A percentile compares a stretch with the other conserved stretches of the same genome.
phyloP scores from a whole-genome alignment of 2,329 filamentous ascomycete genomes.

The Trichoderma semiorbis region DNA sequence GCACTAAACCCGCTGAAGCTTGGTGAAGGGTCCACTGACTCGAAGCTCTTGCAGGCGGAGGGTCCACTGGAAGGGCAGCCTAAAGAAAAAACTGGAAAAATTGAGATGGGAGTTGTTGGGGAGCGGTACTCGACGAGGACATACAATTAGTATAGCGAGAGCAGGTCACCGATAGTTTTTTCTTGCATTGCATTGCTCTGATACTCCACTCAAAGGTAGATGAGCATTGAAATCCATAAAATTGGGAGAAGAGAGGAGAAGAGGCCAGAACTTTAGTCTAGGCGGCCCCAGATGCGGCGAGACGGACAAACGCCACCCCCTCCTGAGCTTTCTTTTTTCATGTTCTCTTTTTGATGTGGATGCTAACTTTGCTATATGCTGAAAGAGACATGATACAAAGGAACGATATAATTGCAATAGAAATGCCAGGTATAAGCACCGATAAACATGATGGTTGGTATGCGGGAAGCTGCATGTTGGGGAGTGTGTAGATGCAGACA shows the following conservation, averaged over 20 bases:
- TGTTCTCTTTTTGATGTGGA: background rate
- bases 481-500: background rate
- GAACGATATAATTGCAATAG: background rate
- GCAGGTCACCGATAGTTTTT: constrained; percentile 14
- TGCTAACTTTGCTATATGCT: background rate
- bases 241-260: background rate
- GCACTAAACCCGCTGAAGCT: constrained; percentile 6
- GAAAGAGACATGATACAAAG: background rate
- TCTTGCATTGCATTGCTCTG: background rate
- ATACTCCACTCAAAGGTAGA: background rate
- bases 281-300: background rate
- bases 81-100: background rate
- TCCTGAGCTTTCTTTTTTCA: background rate
- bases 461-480: background rate
- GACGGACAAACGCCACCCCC: background rate
- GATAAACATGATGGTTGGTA: background rate
- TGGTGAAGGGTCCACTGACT: constrained; percentile 9
- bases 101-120: background rate
- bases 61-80: constrained; percentile 2
- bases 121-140: background rate
- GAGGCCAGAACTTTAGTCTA: background rate
- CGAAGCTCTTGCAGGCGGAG: constrained; percentile 4
- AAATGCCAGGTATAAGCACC: background rate
- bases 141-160: background rate
- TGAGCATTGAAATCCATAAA: background rate